Conservation (phyloP, 805 yeast genomes). For the Pichia thaimueangensis region DNA sequence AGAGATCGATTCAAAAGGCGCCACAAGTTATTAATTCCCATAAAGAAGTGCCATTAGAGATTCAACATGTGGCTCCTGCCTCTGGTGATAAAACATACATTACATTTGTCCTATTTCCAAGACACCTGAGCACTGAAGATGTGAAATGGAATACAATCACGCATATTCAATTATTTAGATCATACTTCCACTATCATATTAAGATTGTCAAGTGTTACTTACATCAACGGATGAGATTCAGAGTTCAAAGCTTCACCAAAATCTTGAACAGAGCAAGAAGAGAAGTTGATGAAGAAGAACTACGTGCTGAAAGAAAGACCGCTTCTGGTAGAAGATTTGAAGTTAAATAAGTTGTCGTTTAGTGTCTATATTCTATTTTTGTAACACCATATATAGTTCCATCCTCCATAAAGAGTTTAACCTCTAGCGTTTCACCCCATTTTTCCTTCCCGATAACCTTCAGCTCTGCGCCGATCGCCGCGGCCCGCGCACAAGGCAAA, state of each 20-base stretch:
- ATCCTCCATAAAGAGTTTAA: no score
- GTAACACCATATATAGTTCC: not conserved
- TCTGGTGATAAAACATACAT: constrained; percentile 38
- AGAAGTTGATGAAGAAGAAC: constrained; percentile 72
- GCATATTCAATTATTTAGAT: constrained; percentile 87
- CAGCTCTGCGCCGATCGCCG: no score
- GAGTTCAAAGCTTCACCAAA: constrained; percentile 91
- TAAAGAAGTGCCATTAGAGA: constrained; percentile 88
- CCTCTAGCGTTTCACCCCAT: no score
- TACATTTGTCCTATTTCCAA: constrained; percentile 71
- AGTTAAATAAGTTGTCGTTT: constrained; percentile 20
- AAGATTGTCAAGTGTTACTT: constrained; percentile 97
- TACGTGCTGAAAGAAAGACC: constrained; percentile 47
- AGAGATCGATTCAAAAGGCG: constrained; percentile 92
- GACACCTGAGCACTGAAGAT: constrained; percentile 62
- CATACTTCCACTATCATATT: constrained; percentile 97
- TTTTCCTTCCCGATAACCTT: no score
- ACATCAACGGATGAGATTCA: constrained; percentile 96
- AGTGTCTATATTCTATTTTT: no score
- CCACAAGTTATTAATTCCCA: constrained; percentile 95
- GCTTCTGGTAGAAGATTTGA: constrained; percentile 69
- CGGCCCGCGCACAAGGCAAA: no score
- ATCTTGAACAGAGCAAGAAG: constrained; percentile 96
- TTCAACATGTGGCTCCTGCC: constrained; percentile 39
- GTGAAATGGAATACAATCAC: constrained; percentile 77